Base-by-base conservation (phyloP, 1,284 basidiomycete species). In the Sanghuangporus weigelae region DNA sequence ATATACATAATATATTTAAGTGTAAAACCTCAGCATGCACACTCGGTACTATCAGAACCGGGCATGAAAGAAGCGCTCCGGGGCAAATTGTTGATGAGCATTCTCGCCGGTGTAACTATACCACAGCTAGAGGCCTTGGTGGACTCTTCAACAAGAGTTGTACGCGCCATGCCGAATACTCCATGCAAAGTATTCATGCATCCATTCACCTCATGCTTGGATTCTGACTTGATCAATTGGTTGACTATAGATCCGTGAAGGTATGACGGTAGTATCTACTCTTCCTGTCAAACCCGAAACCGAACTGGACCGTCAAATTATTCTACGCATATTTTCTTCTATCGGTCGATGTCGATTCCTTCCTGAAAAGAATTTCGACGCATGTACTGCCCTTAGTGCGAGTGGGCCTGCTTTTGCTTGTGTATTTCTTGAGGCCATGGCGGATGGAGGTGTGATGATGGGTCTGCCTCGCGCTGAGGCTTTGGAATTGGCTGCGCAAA, bases 401-500 rank as follows among this genome's bases (percentile, higher is more conserved):
- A 95, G 93, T 8, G 97, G 97, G 0, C 97, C 97, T 38, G 97
- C 97, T 0, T 99, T 99, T 75, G 95, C 94, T 1, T 95, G 94
- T 68, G 89, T 99, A 55, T 96, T 99, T 71, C 81, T 99, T 65
- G 97, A 99, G 76, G 96, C 97, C 0, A 98, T 99, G 95, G 91
- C 95, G 1, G 97, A 99, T 75, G 97, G 97, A 39, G 97, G 95
- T 38, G 97, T 99, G 50, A 99, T 99, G 97, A 99, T 99, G 97
- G 97, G 97, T 35, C 79, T 99, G 54, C 97, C 97, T 2, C 82
- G 97, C 66, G 84, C 88, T 0, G 96, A 98, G 75, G 96, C 97
- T 4, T 76, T 98, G 44, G 97, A 99, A 73, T 78, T 99, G 59
- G 96, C 97, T 53, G 90, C 96, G 57, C 97, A 99, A 77, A 96